These are phyloP conservation scores for Suhomyces sp. DNA, from an alignment of 805 yeast species.

Conservation along the genomic window DNA sequence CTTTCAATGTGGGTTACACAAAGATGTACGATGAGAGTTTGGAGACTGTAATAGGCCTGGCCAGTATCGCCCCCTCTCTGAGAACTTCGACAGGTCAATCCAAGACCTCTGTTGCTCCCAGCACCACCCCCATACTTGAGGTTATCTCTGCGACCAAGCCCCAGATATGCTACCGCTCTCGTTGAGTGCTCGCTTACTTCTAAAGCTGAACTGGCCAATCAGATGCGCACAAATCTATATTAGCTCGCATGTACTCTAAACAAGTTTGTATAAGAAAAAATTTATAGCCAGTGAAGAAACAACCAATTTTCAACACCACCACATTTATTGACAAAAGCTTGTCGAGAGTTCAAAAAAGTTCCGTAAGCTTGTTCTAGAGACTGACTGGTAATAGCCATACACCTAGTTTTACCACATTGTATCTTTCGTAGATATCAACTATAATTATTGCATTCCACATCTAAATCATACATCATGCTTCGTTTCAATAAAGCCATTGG, in stretches of 20 bases:
- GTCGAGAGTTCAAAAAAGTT: background rate
- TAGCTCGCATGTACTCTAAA: constrained; percentile 4
- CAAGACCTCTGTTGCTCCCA: background rate
- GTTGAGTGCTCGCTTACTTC: background rate
- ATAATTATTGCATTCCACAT: background rate
- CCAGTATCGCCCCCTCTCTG: background rate
- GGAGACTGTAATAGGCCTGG: background rate
- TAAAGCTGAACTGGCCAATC: constrained; percentile 8
- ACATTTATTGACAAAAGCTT: background rate
- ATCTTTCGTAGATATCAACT: background rate
- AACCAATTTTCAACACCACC: constrained; percentile 1
- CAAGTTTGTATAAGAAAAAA: constrained; percentile 5
- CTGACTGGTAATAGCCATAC: background rate
- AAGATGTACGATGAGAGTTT: constrained; percentile 1
- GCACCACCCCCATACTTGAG: background rate
- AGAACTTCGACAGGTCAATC: background rate
- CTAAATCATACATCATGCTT: constrained; percentile 16
- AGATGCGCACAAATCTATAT: constrained; percentile 6
- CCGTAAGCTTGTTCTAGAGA: background rate
- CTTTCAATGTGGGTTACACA: constrained; percentile 7
- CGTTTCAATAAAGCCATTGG: constrained; percentile 16
- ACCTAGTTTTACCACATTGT: background rate
- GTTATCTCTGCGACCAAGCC: background rate
- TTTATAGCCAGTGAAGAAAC: constrained; percentile 6
- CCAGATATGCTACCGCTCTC: background rate